Evolutionary conservation across 202 grass and related monocot species (phyloP), one percentile per base, ranked within the genome.

Genomic region (Brachypodium distachyon): DNA sequence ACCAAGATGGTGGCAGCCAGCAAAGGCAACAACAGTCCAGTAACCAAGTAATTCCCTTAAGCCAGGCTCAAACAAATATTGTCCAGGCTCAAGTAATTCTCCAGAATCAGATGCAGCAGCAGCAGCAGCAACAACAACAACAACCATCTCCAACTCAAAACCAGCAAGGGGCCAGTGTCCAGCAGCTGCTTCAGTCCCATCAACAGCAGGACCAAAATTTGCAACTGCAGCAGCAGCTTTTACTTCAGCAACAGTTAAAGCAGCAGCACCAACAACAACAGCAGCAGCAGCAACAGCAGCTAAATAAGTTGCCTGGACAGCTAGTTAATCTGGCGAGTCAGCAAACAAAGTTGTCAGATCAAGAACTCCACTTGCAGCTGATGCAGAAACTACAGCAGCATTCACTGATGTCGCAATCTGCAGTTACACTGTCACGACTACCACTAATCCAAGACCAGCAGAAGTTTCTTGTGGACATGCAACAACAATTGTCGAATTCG

Each of bases 391-490:
- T 88, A 58, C 89, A 89, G 53, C 86, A 93, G 41, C 86, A 92
- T 42, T 77, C 84, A 17, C 29, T 89, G 72, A 62, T 83, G 36
- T 73, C 87, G 67, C 91, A 94, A 61, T 51, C 91, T 2, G 58
- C 79, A 58, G 62, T 77, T 49, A 67, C 87, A 74, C 80, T 86
- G 63, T 82, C 91, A 38, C 85, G 79, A 75, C 77, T 90, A 68
- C 82, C 84, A 1, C 38, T 85, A 74, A 85, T 82, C 22, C 95
- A 98, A 37, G 96, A 99, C 59, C 92, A 93, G 16, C 96, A 96
- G 44, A 99, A 91, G 50, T 75, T 88, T 81, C 86, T 91, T 82
- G 51, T 78, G 33, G 90, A 96, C 75, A 81, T 87, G 77, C 85
- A 90, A 48, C 85, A 96, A 50, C 92, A 95, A 61, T 64, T 94